phyloP scores from a whole-genome alignment of 192 early-diverging fungal species.

The Diversispora eburnea region DNA sequence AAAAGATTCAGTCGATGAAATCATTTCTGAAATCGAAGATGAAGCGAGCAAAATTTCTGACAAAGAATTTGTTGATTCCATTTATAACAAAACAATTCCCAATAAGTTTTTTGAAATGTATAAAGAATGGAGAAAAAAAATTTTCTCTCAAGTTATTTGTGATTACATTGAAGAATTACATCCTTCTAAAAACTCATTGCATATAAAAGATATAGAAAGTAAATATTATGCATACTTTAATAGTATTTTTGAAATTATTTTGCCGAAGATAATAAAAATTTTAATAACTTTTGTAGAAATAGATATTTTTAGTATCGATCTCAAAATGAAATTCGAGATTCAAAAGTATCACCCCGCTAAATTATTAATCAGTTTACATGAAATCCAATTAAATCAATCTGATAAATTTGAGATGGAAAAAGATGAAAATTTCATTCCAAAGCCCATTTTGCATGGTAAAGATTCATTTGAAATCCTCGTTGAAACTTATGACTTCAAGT shows the following conservation, averaged over 20 bases:
- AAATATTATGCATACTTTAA: too few species aligned
- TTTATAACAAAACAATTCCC: neutral
- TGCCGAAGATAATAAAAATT: too few species aligned
- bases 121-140: neutral
- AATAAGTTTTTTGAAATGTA: conserved; percentile 1
- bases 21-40: neutral
- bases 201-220: too few species aligned
- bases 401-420: conserved; percentile 11
- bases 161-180: too few species aligned
- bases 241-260: too few species aligned
- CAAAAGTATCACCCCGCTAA: neutral
- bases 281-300: too few species aligned
- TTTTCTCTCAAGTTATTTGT: neutral
- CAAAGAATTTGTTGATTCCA: neutral
- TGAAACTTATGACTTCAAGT: conserved; percentile 16
- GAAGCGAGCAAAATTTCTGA: neutral
- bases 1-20: neutral
- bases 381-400: neutral
- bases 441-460: neutral
- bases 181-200: too few species aligned
- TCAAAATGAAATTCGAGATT: neutral
- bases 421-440: neutral
- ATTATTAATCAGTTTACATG: neutral
- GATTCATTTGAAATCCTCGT: conserved; percentile 8
- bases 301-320: too few species aligned